phyloP scores from a whole-genome alignment of 2,329 filamentous ascomycete genomes.

The Alternaria tenuissima region DNA sequence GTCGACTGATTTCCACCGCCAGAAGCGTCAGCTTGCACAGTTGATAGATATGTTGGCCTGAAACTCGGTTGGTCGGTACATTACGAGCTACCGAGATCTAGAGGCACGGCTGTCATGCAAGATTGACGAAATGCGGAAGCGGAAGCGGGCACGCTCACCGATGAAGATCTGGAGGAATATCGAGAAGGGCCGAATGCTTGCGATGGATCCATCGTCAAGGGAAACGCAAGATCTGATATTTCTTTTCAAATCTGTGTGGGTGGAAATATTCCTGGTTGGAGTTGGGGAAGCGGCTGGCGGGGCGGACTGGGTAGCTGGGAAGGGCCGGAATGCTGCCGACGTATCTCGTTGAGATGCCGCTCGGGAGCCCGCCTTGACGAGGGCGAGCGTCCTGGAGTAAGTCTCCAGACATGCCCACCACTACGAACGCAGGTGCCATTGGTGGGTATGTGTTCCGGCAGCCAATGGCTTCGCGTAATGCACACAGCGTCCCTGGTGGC shows the following conservation, averaged over 20 bases:
- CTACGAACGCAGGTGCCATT: neutral
- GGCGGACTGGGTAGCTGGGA: neutral
- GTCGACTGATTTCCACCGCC: conserved; percentile 9
- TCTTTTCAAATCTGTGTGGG: conserved; percentile 13
- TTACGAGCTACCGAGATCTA: conserved; percentile 19
- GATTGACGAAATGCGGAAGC: conserved; percentile 22
- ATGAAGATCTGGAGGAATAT: conserved; percentile 10
- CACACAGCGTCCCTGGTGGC: neutral
- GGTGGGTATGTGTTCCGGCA: neutral
- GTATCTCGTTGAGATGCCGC: conserved; percentile 12
- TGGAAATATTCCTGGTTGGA: conserved; percentile 8
- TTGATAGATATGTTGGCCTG: conserved; percentile 8
- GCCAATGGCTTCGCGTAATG: neutral
- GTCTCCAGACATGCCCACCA: neutral
- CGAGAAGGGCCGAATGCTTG: conserved; percentile 10
- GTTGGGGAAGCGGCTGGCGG: conserved; percentile 16
- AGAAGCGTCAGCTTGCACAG: neutral
- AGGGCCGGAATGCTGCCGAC: conserved; percentile 1
- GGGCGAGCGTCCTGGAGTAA: conserved; percentile 1
- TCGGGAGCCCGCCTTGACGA: conserved; percentile 2
- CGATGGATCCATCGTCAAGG: conserved; percentile 10
- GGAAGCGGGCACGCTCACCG: conserved; percentile 20
- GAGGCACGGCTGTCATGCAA: conserved; percentile 13
- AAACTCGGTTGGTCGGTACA: conserved; percentile 13
- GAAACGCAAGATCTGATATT: conserved; percentile 12